These are phyloP conservation scores for Torrubiellomyces zombiae DNA, from an alignment of 2,329 filamentous ascomycete species.

Conservation along the genomic window DNA sequence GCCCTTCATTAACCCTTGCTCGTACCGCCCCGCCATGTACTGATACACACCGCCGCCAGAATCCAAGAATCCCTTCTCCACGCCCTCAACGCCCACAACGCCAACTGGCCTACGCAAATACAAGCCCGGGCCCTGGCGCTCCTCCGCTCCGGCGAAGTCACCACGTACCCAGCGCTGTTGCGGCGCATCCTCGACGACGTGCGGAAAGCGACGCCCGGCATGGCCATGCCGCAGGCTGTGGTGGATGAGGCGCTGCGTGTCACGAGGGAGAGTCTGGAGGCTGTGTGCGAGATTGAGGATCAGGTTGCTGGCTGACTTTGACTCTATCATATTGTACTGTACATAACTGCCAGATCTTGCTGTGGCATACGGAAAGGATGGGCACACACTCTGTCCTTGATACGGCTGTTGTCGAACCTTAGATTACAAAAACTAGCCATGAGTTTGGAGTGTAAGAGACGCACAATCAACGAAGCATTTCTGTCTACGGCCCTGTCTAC, in stretches of 20 bases:
- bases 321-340: neutral
- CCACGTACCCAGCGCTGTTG: conserved; percentile 44
- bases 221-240: conserved; percentile 42
- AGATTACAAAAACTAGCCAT: no score
- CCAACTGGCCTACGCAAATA: conserved; percentile 46
- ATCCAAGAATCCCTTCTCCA: conserved; percentile 50
- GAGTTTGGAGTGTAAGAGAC: no score
- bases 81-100: conserved; percentile 38
- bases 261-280: conserved; percentile 40
- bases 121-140: conserved; percentile 43
- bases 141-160: conserved; percentile 41
- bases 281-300: conserved; percentile 24
- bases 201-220: conserved; percentile 27
- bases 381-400: no score
- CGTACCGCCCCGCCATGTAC: conserved; percentile 1
- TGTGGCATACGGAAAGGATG: no score
- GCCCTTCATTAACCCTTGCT: conserved; percentile 1
- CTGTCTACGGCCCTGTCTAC: conserved; percentile 16
- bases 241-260: conserved; percentile 45
- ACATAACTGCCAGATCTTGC: neutral
- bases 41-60: conserved; percentile 16
- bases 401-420: no score
- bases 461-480: no score
- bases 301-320: conserved; percentile 7
- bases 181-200: conserved; percentile 45